Conservation (phyloP, 2,329 filamentous ascomycete species). For the Colletotrichum salicis region DNA sequence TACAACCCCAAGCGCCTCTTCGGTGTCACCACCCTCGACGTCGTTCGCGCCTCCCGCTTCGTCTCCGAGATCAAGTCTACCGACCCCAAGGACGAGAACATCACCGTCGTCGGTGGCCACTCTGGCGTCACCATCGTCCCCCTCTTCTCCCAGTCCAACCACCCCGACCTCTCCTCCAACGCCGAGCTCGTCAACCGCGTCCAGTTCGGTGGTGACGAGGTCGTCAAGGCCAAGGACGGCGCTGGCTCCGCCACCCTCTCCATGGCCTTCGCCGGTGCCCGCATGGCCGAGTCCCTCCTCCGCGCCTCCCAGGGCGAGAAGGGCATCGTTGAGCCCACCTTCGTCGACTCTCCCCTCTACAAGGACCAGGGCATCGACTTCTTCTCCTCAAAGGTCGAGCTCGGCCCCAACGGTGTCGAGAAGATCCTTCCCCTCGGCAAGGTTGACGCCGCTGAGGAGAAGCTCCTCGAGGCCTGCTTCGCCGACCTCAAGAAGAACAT, state of each 20-base stretch:
- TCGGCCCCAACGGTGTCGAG: conserved; percentile 95
- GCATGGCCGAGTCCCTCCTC: conserved; percentile 89
- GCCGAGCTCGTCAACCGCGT: conserved; percentile 89
- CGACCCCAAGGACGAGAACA: conserved; percentile 91
- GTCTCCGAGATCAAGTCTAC: conserved; percentile 92
- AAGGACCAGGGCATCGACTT: conserved; percentile 98
- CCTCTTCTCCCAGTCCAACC: conserved; percentile 92
- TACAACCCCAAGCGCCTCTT: conserved; percentile 99
- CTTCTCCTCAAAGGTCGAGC: conserved; percentile 95
- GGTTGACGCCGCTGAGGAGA: conserved; percentile 86
- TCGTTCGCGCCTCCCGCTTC: conserved; percentile 97
- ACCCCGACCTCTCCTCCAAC: conserved; percentile 84
- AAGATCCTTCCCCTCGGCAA: conserved; percentile 90
- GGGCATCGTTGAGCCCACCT: conserved; percentile 94
- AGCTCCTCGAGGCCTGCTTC: conserved; percentile 86
- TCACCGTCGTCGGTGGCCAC: conserved; percentile 97
- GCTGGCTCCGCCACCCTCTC: conserved; percentile 96
- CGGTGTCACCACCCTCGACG: conserved; percentile 98
- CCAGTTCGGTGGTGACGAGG: conserved; percentile 99
- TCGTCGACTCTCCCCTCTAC: conserved; percentile 96
- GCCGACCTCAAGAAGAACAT: conserved; percentile 94
- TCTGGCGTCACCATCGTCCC: conserved; percentile 98
- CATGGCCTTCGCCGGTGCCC: conserved; percentile 95
- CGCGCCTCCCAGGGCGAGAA: conserved; percentile 93
- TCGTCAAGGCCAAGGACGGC: conserved; percentile 98